Percentiles rank a stretch among this genome's conserved stretches.
These are phyloP conservation scores for Peniophora sp. DNA, from an alignment of 1,284 basidiomycete genomes.

Conservation along the genomic window DNA sequence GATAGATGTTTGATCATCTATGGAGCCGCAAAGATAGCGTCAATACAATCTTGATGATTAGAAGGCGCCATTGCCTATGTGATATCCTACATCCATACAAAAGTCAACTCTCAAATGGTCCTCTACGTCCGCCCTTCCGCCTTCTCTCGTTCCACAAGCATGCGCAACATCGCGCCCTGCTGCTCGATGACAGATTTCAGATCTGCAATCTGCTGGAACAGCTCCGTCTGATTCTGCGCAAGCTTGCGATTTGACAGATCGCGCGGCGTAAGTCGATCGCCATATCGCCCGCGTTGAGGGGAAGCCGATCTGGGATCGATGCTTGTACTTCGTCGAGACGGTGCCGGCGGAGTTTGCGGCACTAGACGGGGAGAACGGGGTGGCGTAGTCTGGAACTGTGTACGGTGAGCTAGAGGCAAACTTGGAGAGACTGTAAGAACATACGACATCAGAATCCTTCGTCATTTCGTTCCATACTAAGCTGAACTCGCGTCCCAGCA, in stretches of 20 bases:
- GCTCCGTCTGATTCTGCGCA: constrained; percentile 53
- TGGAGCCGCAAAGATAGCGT: too few species aligned
- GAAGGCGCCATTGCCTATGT: too few species aligned
- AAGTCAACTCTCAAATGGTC: too few species aligned
- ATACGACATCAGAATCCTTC: constrained; percentile 25
- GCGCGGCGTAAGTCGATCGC: background rate
- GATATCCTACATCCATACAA: too few species aligned
- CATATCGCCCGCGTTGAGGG: background rate
- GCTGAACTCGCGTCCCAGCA: constrained; percentile 84
- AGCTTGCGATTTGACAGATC: constrained; percentile 49
- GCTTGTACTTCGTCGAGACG: background rate
- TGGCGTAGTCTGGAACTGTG: background rate
- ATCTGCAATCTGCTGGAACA: constrained; percentile 53
- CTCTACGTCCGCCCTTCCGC: too few species aligned
- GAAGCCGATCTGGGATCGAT: background rate
- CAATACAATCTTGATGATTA: too few species aligned
- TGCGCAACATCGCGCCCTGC: constrained; percentile 44
- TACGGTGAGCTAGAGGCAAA: constrained; percentile 4
- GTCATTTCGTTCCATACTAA: constrained; percentile 80
- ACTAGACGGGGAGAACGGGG: constrained; percentile 5
- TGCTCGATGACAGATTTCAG: constrained; percentile 42
- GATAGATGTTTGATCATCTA: too few species aligned
- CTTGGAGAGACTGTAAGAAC: constrained; percentile 16
- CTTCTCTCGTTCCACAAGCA: constrained; percentile 29
- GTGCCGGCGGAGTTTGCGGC: constrained; percentile 2